Percentiles rank a stretch among this genome's conserved stretches.
Evolutionary conservation across 768 basidiomycete genomes (phyloP).

Genomic region (Antrodiella citrinella): DNA sequence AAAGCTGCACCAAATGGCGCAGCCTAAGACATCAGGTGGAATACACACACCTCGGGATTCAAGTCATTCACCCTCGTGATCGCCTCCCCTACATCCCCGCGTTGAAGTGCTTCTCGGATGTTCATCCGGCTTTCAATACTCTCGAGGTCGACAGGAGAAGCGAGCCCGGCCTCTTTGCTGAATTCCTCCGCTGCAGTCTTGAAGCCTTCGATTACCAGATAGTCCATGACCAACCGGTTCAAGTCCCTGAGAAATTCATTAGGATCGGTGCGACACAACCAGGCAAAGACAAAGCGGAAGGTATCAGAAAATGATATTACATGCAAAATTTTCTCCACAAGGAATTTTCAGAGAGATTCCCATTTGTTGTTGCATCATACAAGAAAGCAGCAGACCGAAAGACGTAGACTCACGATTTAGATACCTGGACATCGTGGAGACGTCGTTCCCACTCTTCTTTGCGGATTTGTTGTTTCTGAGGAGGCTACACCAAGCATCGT

Average conservation of each 20-base stretch:
- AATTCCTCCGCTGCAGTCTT: conserved; percentile 95
- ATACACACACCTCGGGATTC: conserved; percentile 82
- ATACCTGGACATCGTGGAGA: conserved; percentile 72
- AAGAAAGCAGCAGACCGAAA: conserved; percentile 12
- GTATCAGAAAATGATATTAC: conserved; percentile 87
- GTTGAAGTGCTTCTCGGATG: conserved; percentile 88
- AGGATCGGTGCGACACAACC: conserved; percentile 12
- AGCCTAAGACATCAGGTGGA: conserved; percentile 8
- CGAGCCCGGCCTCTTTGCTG: conserved; percentile 75
- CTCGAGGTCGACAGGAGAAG: conserved; percentile 76
- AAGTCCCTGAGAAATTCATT: conserved; percentile 59
- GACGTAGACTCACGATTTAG: conserved; percentile 73
- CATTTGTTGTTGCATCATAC: conserved; percentile 71
- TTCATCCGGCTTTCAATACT: conserved; percentile 92
- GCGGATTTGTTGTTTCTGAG: conserved; percentile 52
- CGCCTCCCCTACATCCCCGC: conserved; percentile 92
- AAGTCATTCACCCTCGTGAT: conserved; percentile 94
- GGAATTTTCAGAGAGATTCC: conserved; percentile 98
- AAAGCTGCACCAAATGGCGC: conserved; percentile 3
- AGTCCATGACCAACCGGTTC: conserved; percentile 93
- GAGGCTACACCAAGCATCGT: conserved; percentile 12
- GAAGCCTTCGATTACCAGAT: conserved; percentile 96
- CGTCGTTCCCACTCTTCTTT: conserved; percentile 83
- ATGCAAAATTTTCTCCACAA: conserved; percentile 73
- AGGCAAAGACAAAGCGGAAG: conserved; percentile 18